Percentiles rank a stretch among this genome's conserved stretches.
Conservation (phyloP, 371 early-diverging fungal species). For the Mucor indicus region DNA sequence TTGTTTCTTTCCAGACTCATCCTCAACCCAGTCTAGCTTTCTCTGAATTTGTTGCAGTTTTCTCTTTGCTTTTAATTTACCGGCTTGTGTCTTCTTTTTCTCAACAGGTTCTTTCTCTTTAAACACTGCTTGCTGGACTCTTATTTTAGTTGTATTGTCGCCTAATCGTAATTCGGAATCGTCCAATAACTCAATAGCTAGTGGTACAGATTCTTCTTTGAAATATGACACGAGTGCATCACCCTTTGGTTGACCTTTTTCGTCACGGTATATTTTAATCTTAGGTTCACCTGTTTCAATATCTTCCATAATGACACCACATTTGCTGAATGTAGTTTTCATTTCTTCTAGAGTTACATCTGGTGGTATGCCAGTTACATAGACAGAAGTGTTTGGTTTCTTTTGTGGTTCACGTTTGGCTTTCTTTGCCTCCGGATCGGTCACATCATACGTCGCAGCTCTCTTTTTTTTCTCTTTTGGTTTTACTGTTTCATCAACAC, state of each 20-base stretch:
- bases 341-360: conserved; percentile 82
- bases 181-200: conserved; percentile 84
- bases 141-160: conserved; percentile 55
- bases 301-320: conserved; percentile 90
- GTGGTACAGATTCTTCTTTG: conserved; percentile 83
- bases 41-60: conserved; percentile 78
- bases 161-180: conserved; percentile 77
- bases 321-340: conserved; percentile 75
- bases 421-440: conserved; percentile 34
- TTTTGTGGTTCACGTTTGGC: conserved; percentile 52
- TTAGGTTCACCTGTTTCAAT: conserved; percentile 72
- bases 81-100: conserved; percentile 38
- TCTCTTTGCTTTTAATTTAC: conserved; percentile 65
- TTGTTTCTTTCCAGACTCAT: conserved; percentile 63
- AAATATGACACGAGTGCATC: conserved; percentile 90
- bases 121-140: conserved; percentile 72
- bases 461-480: conserved; percentile 30
- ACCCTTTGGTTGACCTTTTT: conserved; percentile 72
- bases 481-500: conserved; percentile 48
- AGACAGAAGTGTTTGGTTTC: conserved; percentile 73
- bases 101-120: conserved; percentile 50
- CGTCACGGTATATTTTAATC: conserved; percentile 85
- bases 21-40: conserved; percentile 91
- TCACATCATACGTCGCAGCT: conserved; percentile 27
- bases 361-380: conserved; percentile 83